Percentiles rank a stretch among this genome's conserved stretches.
Evolutionary conservation across 2,329 filamentous ascomycete species (phyloP).

Genomic region (Diaporthe ampelina): DNA sequence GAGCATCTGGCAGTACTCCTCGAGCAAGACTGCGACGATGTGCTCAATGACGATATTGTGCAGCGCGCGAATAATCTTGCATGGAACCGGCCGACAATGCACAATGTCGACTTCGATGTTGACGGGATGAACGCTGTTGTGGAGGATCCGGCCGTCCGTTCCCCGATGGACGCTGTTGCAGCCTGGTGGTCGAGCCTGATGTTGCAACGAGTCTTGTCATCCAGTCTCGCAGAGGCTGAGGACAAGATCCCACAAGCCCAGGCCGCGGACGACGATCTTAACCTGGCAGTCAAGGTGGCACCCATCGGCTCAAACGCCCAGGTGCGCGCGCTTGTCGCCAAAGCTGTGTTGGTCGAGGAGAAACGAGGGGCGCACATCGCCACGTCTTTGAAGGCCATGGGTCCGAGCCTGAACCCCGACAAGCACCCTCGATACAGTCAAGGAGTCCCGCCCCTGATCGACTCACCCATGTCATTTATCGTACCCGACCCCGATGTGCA

Average conservation of each 20-base stretch:
- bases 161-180: conserved; percentile 89
- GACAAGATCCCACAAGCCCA: conserved; percentile 56
- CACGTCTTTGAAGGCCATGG: conserved; percentile 66
- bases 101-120: conserved; percentile 73
- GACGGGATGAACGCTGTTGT: conserved; percentile 86
- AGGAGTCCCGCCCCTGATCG: conserved; percentile 59
- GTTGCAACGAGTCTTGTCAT: conserved; percentile 77
- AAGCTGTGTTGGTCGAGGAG: conserved; percentile 68
- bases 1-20: conserved; percentile 82
- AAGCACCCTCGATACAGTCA: conserved; percentile 49
- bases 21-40: conserved; percentile 84
- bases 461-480: conserved; percentile 57
- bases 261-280: conserved; percentile 65
- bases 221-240: conserved; percentile 70
- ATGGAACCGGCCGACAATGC: conserved; percentile 83
- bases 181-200: conserved; percentile 89
- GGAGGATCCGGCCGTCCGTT: conserved; percentile 86
- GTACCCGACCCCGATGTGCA: conserved; percentile 65
- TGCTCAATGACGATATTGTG: conserved; percentile 82
- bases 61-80: conserved; percentile 91
- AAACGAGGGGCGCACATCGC: conserved; percentile 70
- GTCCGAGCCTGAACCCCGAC: conserved; percentile 54
- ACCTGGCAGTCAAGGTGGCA: conserved; percentile 79
- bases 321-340: conserved; percentile 70
- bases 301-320: conserved; percentile 83